Base-by-base conservation (phyloP, 495 filamentous ascomycete genomes). In the Cercophora samala region DNA sequence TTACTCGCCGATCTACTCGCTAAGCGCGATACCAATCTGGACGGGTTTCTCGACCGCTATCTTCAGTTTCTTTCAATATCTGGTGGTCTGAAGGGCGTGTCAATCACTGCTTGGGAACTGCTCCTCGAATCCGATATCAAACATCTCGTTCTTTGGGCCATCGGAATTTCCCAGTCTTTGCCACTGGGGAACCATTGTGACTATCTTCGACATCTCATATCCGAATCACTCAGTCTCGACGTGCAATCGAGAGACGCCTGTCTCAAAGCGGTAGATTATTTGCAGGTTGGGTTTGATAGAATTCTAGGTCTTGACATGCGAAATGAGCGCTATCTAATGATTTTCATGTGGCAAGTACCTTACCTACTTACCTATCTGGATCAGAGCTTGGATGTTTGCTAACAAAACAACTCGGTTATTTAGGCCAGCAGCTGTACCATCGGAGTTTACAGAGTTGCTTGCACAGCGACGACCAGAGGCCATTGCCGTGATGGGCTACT, bases 271-370 rank as follows among this genome's bases (percentile, higher is more conserved):
- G 69, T 76, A 24, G 69, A 65, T 3, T 72, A 64, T 56, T 68
- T 79, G 32, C 77, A 79, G 56, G 66, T 77, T 13, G 75, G 77
- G 8, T 71, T 79, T 42, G 77, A 79, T 60, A 69, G 71, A 3
- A 54, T 72, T 55, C 55, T 69, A 1, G 60, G 64, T 0, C 51
- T 56, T 1, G 66, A 74, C 23, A 64, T 63, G 6, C 64, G 64
- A 5, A 72, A 70, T 19, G 58, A 65, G 21, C 69, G 65, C 15
- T 75, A 71, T 54, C 64, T 78, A 69, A 79, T 80, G 75, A 67
- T 77, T 29, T 75, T 72, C 42, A 58, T 68, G 37, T 79, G 75
- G 75, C 69, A 60, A 56, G 63, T 56, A 9, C 26, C 26, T 29
- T 29, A n/a, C n/a, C n/a, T n/a, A n/a, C n/a, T n/a, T n/a, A n/a